Evolutionary conservation across 768 basidiomycete genomes (phyloP).

Genomic region (Suillus luteus): DNA sequence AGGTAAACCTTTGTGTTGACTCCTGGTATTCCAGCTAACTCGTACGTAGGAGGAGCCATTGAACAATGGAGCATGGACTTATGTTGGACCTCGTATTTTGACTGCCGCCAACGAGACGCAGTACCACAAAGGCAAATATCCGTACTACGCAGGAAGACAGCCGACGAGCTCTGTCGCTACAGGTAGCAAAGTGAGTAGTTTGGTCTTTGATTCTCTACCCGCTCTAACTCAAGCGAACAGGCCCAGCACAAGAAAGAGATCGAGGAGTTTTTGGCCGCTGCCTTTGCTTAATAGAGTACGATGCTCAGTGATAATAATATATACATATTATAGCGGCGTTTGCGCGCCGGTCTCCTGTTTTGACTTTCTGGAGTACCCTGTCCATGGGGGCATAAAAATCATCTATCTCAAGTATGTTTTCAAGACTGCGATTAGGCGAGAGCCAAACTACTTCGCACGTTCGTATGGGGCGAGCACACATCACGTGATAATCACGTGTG

Average conservation of each 20-base stretch:
- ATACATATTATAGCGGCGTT: background rate
- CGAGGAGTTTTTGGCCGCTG: constrained; percentile 65
- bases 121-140: constrained; percentile 90
- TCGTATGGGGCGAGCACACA: background rate
- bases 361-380: background rate
- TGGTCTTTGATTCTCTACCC: background rate
- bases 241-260: constrained; percentile 90
- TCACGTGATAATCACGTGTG: constrained; percentile 5
- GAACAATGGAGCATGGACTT: constrained; percentile 98
- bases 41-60: constrained; percentile 79
- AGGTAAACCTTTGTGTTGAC: constrained; percentile 44
- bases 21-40: constrained; percentile 10
- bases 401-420: background rate
- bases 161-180: constrained; percentile 93
- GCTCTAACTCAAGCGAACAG: constrained; percentile 40
- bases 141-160: constrained; percentile 88
- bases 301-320: background rate
- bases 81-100: constrained; percentile 89
- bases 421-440: background rate
- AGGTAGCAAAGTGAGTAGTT: constrained; percentile 73
- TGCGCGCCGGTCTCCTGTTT: background rate
- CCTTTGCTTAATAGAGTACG: constrained; percentile 45
- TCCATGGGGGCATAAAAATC: background rate
- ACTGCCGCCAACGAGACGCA: constrained; percentile 91
- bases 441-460: background rate